Evolutionary conservation across 306 rosid genomes (phyloP).

Genomic region (Casuarina cunninghamiana): DNA sequence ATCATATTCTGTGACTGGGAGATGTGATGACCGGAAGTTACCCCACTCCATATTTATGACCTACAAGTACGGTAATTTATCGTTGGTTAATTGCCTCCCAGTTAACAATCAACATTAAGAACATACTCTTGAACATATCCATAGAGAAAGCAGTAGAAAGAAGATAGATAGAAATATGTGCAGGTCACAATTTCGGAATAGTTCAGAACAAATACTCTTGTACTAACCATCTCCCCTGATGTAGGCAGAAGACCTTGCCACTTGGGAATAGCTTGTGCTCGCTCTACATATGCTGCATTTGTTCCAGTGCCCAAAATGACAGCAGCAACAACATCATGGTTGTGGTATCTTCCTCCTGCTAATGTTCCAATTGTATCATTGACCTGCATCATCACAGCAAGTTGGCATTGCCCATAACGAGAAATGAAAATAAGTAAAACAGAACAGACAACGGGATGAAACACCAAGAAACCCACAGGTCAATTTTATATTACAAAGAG

Average conservation of each 20-base stretch:
- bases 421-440: not conserved
- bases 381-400: constrained; percentile 53
- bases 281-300: constrained; percentile 93
- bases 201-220: constrained; percentile 7
- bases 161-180: not conserved
- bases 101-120: not conserved
- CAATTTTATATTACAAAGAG: constrained; percentile 14
- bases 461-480: constrained; percentile 19
- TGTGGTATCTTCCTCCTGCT: constrained; percentile 78
- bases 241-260: constrained; percentile 83
- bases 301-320: constrained; percentile 98
- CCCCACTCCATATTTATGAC: constrained; percentile 99
- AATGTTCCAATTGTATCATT: constrained; percentile 95
- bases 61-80: constrained; percentile 39
- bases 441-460: not conserved
- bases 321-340: constrained; percentile 80
- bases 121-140: not conserved
- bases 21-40: constrained; percentile 81
- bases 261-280: constrained; percentile 88
- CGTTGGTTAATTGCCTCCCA: not conserved
- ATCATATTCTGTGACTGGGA: constrained; percentile 89
- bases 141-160: not conserved
- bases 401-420: constrained; percentile 29
- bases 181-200: constrained; percentile 6
- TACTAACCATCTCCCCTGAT: constrained; percentile 93